Evolutionary conservation across 495 filamentous ascomycete genomes (phyloP).

Genomic region (Paragyromitra xinjiangensis): DNA sequence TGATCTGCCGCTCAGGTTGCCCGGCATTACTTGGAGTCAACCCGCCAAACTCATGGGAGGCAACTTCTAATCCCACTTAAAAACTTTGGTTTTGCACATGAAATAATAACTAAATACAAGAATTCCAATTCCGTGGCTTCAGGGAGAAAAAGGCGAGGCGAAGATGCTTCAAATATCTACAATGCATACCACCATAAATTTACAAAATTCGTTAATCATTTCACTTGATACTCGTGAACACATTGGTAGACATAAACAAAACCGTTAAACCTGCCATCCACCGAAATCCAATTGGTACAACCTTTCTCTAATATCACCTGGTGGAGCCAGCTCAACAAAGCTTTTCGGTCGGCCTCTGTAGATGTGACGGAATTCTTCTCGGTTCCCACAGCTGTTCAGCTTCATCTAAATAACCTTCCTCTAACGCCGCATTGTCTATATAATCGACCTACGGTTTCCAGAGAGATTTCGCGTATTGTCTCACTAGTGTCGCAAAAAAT

Average conservation of each 20-base stretch:
- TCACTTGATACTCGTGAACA: neutral
- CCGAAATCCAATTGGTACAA: neutral
- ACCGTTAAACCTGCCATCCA: neutral
- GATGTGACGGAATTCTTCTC: neutral
- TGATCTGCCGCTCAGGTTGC: neutral
- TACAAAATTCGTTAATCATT: constrained; percentile 18
- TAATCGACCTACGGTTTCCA: constrained; percentile 24
- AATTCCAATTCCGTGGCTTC: neutral
- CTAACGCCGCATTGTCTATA: neutral
- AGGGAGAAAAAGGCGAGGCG: neutral
- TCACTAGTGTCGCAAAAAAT: constrained; percentile 34
- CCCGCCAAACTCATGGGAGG: neutral
- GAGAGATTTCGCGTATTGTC: constrained; percentile 41
- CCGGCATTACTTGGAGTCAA: neutral
- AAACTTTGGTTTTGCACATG: neutral
- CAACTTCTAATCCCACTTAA: neutral
- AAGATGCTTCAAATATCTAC: constrained; percentile 8
- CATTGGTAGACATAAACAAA: neutral
- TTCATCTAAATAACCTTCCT: constrained; percentile 4
- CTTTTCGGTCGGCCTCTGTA: constrained; percentile 1
- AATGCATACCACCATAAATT: neutral
- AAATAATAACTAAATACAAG: constrained; percentile 12
- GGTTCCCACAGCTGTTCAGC: neutral
- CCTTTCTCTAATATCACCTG: neutral
- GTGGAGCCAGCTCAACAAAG: neutral